These are phyloP conservation scores for Monascus purpureus DNA, from an alignment of 495 filamentous ascomycete genomes.

Conservation along the genomic window DNA sequence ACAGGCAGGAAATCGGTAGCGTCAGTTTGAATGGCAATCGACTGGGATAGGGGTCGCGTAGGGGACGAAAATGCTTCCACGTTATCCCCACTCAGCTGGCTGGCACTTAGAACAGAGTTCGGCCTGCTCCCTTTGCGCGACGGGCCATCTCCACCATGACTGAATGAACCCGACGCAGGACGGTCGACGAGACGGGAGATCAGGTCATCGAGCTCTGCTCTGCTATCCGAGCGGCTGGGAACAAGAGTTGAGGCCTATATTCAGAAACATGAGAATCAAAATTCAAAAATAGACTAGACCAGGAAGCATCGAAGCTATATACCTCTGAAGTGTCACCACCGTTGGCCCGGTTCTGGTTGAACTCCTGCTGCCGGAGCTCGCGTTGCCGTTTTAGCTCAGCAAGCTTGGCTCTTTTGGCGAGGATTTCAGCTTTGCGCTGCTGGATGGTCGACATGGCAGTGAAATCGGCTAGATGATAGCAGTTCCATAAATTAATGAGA, in stretches of 20 bases:
- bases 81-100: conserved; percentile 57
- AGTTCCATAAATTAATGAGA: neutral
- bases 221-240: conserved; percentile 53
- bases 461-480: conserved; percentile 1
- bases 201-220: conserved; percentile 69
- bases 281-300: conserved; percentile 2
- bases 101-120: conserved; percentile 66
- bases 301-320: no score
- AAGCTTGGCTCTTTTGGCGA: conserved; percentile 86
- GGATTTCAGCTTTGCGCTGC: conserved; percentile 83
- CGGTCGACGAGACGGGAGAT: conserved; percentile 69
- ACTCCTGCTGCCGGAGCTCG: conserved; percentile 64
- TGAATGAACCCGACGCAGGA: conserved; percentile 56
- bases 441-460: conserved; percentile 44
- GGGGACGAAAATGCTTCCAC: conserved; percentile 34
- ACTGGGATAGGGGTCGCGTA: conserved; percentile 25
- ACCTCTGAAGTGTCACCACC: conserved; percentile 45
- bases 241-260: conserved; percentile 51
- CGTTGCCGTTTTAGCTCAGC: conserved; percentile 89
- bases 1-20: conserved; percentile 53
- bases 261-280: conserved; percentile 7
- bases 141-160: conserved; percentile 46
- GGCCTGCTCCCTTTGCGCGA: conserved; percentile 64
- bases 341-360: conserved; percentile 46
- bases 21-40: conserved; percentile 53